Evolutionary conservation across 2,329 filamentous ascomycete species (phyloP), one percentile per base, ranked within the genome.

Genomic region (Corinectria fuckeliana): DNA sequence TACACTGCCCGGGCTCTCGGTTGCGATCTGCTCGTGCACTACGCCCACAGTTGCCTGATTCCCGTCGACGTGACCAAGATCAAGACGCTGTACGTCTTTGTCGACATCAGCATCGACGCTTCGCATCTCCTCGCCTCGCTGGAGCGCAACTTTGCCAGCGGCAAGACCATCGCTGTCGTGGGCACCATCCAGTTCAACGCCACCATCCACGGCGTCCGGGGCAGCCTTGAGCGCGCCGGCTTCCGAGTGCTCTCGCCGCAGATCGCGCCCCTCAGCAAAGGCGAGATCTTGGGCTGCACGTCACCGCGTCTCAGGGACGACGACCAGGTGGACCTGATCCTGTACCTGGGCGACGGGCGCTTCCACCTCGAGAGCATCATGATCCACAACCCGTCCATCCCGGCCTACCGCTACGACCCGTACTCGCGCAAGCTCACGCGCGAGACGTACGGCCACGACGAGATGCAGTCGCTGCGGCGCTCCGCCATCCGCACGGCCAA

Each of bases 141-240:
- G 45, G 90, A 93, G 72, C 88, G 92, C 62, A 99, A 97, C 74
- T 97, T 98, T 74, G 82, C 88, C 2, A 78, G 89, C 0, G 91
- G 91, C 2, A 96, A 95, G 78, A 94, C 90, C 0, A 88, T 99
- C 58, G 95, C 95, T 5, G 85, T 97, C 67, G 94, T 99, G 14
- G 94, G 95, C 47, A 99, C 95, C 0, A 99, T 99, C 68, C 95
- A 99, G 75, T 99, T 99, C 83, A 99, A 99, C 77, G 92, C 93
- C 32, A 97, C 95, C 0, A 89, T 99, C 28, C 95, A 99, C 76
- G 92, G 91, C 14, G 87, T 96, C 13, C 88, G 88, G 63, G 84
- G 88, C 26, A 85, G 87, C 14, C 85, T 99, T 6, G 91, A 96
- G 68, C 87, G 86, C 41, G 91, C 92, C 13, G 95, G 95, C 14